Base-by-base conservation (phyloP, 257 asterid species). In the Verbascum thapsus region DNA sequence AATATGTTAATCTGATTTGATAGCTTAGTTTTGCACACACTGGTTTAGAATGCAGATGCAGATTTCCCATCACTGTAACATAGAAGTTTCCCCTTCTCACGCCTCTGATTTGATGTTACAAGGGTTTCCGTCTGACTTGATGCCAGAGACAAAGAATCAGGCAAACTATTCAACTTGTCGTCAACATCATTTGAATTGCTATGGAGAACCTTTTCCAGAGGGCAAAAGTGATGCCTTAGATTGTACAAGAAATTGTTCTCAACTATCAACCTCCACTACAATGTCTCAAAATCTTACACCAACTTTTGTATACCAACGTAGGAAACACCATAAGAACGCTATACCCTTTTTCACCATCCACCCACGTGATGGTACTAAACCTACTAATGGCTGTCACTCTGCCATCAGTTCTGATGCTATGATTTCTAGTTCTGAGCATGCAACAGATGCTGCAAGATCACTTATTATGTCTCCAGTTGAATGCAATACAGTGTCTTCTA, bases 251-350 rank as follows among this genome's bases (percentile, higher is more conserved):
- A 69, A 56, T 18, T 62, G 45, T 58, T 59, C 83, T 56, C 76
- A 76, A 50, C 55, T 57, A 49, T 63, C 80, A 55, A 35, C 72
- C 73, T 63, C 75, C 63, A 71, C 72, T 70, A 59, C 62, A 68
- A 82, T 78, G 85, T 71, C 79, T 63, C 67, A 60, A 26, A 76
- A 51, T 53, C 48, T 39, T 48, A 50, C 58, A 47, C 83, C 80
- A n/a, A 52, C 55, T 70, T 50, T 71, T 15, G 81, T 76, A 17
- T 82, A 78, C 64, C 83, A 73, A 35, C 80, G 85, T 20, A 74
- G 66, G 73, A 76, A 58, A 69, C 61, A 71, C 1, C 71, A 18
- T 44, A 61, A 47, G 47, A 68, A 73, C 56, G 30, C 87, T 54
- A 50, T 9, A 47, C 26, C 72, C 37, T 56, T 57, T 68, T 69